phyloP scores from a whole-genome alignment of 805 yeast genomes.

The Ogataea polymorpha region DNA sequence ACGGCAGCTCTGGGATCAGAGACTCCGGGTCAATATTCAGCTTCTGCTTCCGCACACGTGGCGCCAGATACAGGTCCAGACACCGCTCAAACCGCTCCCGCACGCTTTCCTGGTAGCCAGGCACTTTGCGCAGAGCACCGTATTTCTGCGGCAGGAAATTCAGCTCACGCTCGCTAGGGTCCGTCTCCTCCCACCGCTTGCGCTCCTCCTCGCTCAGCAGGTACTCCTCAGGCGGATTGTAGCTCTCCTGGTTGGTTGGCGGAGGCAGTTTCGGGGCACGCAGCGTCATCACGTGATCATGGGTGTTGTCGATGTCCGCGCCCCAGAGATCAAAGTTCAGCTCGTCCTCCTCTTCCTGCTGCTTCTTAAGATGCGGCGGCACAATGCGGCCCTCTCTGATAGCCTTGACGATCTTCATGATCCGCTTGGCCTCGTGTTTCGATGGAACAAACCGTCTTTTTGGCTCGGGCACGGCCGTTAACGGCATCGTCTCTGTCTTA shows the following conservation, averaged over 20 bases:
- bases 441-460: slow-evolving; percentile 96
- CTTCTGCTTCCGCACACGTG: slow-evolving; percentile 88
- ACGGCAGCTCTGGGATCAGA: slow-evolving; percentile 91
- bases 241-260: slow-evolving; percentile 94
- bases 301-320: slow-evolving; percentile 51
- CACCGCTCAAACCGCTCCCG: slow-evolving; percentile 94
- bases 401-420: slow-evolving; percentile 94
- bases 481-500: slow-evolving; percentile 82
- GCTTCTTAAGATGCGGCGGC: slow-evolving; percentile 60
- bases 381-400: slow-evolving; percentile 94
- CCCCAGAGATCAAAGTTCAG: slow-evolving; percentile 83
- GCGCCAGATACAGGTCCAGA: slow-evolving; percentile 90
- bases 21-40: slow-evolving; percentile 94
- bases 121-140: slow-evolving; percentile 81
- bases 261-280: slow-evolving; percentile 96
- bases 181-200: slow-evolving; percentile 64
- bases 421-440: slow-evolving; percentile 91
- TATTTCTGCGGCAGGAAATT: slow-evolving; percentile 82
- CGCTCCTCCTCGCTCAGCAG: slow-evolving; percentile 75
- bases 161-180: slow-evolving; percentile 73
- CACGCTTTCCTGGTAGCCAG: slow-evolving; percentile 82
- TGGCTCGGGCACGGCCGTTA: slow-evolving; percentile 93
- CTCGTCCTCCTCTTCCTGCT: slow-evolving; percentile 47
- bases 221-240: slow-evolving; percentile 97
- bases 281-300: slow-evolving; percentile 84